Evolutionary conservation across 2,329 filamentous ascomycete genomes (phyloP).

Genomic region (Aschersonia sp.): DNA sequence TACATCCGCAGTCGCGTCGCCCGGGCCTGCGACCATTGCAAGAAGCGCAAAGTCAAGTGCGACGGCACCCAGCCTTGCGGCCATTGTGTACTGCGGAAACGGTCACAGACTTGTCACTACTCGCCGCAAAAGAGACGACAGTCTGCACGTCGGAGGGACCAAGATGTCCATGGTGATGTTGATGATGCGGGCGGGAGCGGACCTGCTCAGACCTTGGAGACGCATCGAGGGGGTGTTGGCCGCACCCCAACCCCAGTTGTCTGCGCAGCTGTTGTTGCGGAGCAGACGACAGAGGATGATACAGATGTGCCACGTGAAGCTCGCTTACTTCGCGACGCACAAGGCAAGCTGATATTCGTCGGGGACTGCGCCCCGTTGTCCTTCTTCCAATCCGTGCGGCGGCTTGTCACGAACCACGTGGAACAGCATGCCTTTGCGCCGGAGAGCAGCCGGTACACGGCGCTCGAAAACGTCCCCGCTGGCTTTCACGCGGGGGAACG

Average conservation of each 20-base stretch:
- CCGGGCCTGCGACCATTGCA: slow-evolving; percentile 40
- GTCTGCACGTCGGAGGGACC: background rate
- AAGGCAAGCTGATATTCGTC: slow-evolving; percentile 39
- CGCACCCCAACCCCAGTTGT: too few species aligned
- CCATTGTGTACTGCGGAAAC: slow-evolving; percentile 30
- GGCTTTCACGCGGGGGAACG: slow-evolving; percentile 4
- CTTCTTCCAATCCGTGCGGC: slow-evolving; percentile 38
- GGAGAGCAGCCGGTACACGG: slow-evolving; percentile 32
- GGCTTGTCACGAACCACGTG: slow-evolving; percentile 33
- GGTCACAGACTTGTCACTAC: slow-evolving; percentile 30
- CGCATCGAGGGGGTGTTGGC: slow-evolving; percentile 3
- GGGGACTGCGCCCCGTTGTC: slow-evolving; percentile 41
- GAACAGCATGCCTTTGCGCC: slow-evolving; percentile 35
- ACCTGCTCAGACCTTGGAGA: slow-evolving; percentile 1
- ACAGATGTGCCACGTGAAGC: slow-evolving; percentile 40
- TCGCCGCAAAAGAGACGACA: slow-evolving; percentile 26
- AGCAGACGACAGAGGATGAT: slow-evolving; percentile 27
- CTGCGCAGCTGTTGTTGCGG: background rate
- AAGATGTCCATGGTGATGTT: background rate
- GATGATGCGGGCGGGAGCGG: background rate
- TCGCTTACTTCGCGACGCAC: slow-evolving; percentile 33
- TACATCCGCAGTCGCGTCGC: slow-evolving; percentile 28
- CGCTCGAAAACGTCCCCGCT: slow-evolving; percentile 28
- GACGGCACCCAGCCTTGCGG: slow-evolving; percentile 37
- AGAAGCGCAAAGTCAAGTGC: slow-evolving; percentile 40